Conservation (phyloP, 306 rosid species). For the Prunus dulcis region DNA sequence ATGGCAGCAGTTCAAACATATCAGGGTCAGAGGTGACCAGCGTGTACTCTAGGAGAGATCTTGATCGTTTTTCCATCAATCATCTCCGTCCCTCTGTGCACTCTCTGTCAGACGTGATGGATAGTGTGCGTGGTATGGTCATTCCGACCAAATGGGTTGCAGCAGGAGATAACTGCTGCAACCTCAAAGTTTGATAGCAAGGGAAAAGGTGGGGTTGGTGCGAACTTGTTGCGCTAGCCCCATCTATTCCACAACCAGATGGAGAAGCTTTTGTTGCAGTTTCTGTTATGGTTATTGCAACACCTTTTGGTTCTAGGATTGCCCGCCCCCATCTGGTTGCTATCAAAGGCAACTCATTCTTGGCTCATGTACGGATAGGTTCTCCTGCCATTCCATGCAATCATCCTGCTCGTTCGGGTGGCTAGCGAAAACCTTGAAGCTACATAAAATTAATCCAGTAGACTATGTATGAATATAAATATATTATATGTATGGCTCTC, state of each 20-base stretch:
- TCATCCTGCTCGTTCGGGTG: constrained; percentile 18
- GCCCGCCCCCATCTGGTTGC: constrained; percentile 53
- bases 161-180: constrained; percentile 66
- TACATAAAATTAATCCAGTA: constrained; percentile 10
- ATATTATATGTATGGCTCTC: constrained; percentile 21
- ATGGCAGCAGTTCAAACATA: constrained; percentile 55
- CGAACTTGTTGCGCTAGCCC: constrained; percentile 22
- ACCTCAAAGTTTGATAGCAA: constrained; percentile 58
- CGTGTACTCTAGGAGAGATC: constrained; percentile 48
- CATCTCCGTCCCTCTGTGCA: constrained; percentile 48
- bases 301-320: constrained; percentile 25
- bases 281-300: constrained; percentile 23
- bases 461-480: background rate
- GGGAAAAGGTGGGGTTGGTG: constrained; percentile 37
- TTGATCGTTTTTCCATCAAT: constrained; percentile 43
- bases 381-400: constrained; percentile 24
- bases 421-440: constrained; percentile 23
- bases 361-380: constrained; percentile 53
- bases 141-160: constrained; percentile 76
- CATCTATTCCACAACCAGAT: constrained; percentile 48
- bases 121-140: constrained; percentile 43
- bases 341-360: constrained; percentile 62
- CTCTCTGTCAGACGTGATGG: constrained; percentile 51
- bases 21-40: constrained; percentile 82
- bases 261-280: constrained; percentile 27